These are phyloP conservation scores for Coccomyxa sp. DNA, from an alignment of 139 green algal species.

Conservation along the genomic window DNA sequence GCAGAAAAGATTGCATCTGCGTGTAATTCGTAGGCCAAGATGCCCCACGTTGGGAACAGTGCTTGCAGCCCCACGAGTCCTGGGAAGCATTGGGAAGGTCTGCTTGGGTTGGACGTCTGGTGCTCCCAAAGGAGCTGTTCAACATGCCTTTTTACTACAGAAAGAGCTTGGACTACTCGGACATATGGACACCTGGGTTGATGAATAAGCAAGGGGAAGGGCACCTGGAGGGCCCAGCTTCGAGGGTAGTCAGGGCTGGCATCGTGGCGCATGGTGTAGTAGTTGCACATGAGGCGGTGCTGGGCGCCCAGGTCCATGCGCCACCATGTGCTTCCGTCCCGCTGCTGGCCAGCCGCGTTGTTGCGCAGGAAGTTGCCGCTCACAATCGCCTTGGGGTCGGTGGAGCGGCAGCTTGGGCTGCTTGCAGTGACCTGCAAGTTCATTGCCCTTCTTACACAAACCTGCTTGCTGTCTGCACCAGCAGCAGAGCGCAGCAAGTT, in stretches of 20 bases:
- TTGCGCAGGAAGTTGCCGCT: slow-evolving; percentile 48
- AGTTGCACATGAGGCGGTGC: slow-evolving; percentile 64
- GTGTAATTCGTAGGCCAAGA: no score
- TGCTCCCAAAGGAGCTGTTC: no score
- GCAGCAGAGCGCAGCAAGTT: no score
- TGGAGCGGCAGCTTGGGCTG: slow-evolving; percentile 55
- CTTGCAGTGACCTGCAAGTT: slow-evolving; percentile 35
- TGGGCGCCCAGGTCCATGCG: slow-evolving; percentile 63
- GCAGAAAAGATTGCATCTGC: no score
- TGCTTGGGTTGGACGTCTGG: no score
- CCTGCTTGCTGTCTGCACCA: background rate
- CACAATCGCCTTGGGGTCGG: slow-evolving; percentile 62
- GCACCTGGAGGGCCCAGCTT: slow-evolving; percentile 73
- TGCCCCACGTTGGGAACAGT: no score
- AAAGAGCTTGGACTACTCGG: no score
- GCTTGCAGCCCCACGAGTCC: no score
- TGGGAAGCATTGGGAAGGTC: no score
- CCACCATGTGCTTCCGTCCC: slow-evolving; percentile 52
- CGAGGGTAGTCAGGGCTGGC: slow-evolving; percentile 65
- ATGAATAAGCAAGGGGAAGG: no score
- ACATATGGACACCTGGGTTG: background rate
- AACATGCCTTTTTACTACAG: no score
- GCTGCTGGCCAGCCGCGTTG: slow-evolving; percentile 59
- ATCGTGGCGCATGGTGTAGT: slow-evolving; percentile 83
- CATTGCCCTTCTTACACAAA: no score